Evolutionary conservation across 306 rosid genomes (phyloP).

Genomic region (Castanospermum australe): DNA sequence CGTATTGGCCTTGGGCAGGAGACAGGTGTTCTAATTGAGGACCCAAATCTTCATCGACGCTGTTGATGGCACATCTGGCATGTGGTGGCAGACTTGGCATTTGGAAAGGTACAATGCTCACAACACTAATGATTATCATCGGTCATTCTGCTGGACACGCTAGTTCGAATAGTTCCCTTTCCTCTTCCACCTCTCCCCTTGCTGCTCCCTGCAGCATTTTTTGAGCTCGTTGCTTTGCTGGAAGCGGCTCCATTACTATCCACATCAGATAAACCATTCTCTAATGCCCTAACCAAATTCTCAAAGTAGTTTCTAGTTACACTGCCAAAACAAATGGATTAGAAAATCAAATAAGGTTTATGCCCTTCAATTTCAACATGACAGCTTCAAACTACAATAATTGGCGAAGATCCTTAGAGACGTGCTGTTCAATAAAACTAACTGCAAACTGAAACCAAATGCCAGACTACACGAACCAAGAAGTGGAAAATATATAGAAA

Average conservation of each 20-base stretch:
- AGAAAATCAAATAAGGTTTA: not conserved
- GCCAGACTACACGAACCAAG: not conserved
- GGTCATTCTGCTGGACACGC: conserved; percentile 25
- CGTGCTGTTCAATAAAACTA: not conserved
- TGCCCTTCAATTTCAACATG: not conserved
- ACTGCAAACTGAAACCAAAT: not conserved
- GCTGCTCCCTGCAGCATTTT: conserved; percentile 48
- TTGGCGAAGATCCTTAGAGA: not conserved
- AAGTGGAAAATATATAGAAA: not conserved
- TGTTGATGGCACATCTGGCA: conserved; percentile 57
- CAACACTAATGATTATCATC: conserved; percentile 46
- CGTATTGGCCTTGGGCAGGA: conserved; percentile 9
- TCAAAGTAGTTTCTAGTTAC: conserved; percentile 69
- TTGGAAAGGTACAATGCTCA: conserved; percentile 53
- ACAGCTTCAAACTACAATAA: not conserved
- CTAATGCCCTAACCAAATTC: conserved; percentile 68
- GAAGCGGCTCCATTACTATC: conserved; percentile 55
- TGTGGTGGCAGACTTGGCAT: conserved; percentile 33
- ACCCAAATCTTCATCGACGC: conserved; percentile 33
- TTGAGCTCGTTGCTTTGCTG: conserved; percentile 53
- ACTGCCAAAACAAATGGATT: conserved; percentile 42
- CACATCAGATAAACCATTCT: conserved; percentile 59
- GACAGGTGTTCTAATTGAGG: not conserved
- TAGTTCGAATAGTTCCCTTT: conserved; percentile 35
- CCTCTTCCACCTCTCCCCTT: conserved; percentile 58